Conservation (phyloP, 805 yeast species). For the Lipomyces sp. region DNA sequence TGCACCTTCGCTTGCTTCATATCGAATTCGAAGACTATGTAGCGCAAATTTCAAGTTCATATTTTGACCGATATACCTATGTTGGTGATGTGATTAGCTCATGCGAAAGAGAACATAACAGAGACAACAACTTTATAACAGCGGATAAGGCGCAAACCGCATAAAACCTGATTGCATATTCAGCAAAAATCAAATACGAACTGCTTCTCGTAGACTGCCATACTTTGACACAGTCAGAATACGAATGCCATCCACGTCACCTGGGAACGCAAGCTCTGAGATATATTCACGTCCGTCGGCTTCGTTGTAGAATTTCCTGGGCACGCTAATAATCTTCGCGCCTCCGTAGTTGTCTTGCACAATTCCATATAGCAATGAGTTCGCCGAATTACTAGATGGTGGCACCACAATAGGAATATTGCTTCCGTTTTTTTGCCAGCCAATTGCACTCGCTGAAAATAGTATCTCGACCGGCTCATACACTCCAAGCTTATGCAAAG, state of each 20-base stretch:
- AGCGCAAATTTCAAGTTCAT: slow-evolving; percentile 33
- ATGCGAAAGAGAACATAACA: neutral
- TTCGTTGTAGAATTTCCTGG: slow-evolving; percentile 34
- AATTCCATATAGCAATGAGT: slow-evolving; percentile 25
- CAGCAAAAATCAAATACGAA: too few relatives aligned
- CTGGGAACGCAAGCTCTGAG: slow-evolving; percentile 26
- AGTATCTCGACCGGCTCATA: slow-evolving; percentile 36
- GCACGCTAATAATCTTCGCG: slow-evolving; percentile 33
- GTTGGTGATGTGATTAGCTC: neutral
- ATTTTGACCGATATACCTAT: slow-evolving; percentile 28
- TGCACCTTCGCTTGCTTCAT: slow-evolving; percentile 25
- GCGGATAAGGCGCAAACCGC: slow-evolving; percentile 38
- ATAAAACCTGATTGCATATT: slow-evolving; percentile 26
- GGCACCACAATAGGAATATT: neutral
- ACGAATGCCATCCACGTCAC: slow-evolving; percentile 29
- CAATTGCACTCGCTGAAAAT: slow-evolving; percentile 1
- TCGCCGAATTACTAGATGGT: neutral
- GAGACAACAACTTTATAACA: neutral
- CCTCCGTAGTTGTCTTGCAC: slow-evolving; percentile 38
- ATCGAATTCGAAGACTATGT: slow-evolving; percentile 18
- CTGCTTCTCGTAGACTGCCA: too few relatives aligned
- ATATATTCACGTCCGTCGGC: slow-evolving; percentile 34
- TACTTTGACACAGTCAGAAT: slow-evolving; percentile 36
- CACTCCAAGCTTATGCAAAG: slow-evolving; percentile 43
- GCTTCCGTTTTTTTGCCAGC: too few relatives aligned